These are phyloP conservation scores for Medicago arabica DNA, from an alignment of 306 rosid genomes.

Conservation along the genomic window DNA sequence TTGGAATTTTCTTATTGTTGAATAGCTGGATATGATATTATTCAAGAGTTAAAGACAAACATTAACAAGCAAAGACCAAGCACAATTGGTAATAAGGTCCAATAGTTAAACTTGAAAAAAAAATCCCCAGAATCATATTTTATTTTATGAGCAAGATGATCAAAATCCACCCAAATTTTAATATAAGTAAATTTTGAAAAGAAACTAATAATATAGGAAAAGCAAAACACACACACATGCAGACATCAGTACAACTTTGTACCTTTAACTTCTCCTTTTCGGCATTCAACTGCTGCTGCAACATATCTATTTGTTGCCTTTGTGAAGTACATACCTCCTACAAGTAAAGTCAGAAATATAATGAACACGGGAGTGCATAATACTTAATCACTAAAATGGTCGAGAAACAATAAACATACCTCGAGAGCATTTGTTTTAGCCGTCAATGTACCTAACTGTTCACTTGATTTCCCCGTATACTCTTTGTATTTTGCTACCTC, in stretches of 20 bases:
- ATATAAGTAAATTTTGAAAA: background rate
- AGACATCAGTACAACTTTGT: background rate
- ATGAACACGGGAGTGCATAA: background rate
- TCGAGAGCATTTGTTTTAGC: slow-evolving; percentile 67
- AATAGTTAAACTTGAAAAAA: background rate
- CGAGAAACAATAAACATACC: slow-evolving; percentile 52
- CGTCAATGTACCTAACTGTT: slow-evolving; percentile 65
- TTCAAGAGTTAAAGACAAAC: background rate
- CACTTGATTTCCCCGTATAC: slow-evolving; percentile 52
- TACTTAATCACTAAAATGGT: background rate
- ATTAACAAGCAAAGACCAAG: background rate
- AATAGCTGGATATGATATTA: background rate
- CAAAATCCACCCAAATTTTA: background rate
- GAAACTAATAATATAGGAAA: slow-evolving; percentile 11
- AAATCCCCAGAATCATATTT: background rate
- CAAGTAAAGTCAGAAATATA: slow-evolving; percentile 34
- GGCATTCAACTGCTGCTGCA: slow-evolving; percentile 58
- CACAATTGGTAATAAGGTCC: background rate
- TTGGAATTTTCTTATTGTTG: background rate
- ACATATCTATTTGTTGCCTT: slow-evolving; percentile 54
- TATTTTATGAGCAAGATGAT: background rate
- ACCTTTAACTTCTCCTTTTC: slow-evolving; percentile 31
- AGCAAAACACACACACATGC: background rate
- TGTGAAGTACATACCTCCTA: slow-evolving; percentile 82
- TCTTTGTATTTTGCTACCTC: slow-evolving; percentile 65